A percentile compares a stretch with the other conserved stretches of the same genome.
Conservation (phyloP, 2,329 filamentous ascomycete species). For the Arachnomyces sp. region DNA sequence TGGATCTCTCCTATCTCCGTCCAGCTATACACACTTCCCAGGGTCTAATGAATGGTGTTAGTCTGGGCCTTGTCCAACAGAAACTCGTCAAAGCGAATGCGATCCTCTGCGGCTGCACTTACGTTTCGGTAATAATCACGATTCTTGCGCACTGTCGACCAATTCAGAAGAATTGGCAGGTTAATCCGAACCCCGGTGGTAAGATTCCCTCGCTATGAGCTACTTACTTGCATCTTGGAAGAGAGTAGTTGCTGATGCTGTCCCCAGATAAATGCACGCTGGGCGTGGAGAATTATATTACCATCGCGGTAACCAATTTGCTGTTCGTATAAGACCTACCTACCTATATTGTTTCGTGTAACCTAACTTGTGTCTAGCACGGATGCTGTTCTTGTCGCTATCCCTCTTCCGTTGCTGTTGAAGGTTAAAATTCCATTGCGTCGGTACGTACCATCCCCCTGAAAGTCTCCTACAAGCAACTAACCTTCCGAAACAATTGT, state of each 20-base stretch:
- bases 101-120: slow-evolving; percentile 21
- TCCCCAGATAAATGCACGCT: slow-evolving; percentile 26
- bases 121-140: slow-evolving; percentile 24
- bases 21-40: too few relatives aligned
- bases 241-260: background rate
- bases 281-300: slow-evolving; percentile 29
- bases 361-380: slow-evolving; percentile 21
- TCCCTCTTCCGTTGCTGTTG: slow-evolving; percentile 36
- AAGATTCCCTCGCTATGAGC: slow-evolving; percentile 6
- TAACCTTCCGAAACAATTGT: background rate
- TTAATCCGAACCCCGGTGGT: slow-evolving; percentile 35
- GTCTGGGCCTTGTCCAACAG: slow-evolving; percentile 30
- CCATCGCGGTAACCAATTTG: slow-evolving; percentile 31
- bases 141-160: slow-evolving; percentile 33
- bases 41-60: slow-evolving; percentile 6
- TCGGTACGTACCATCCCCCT: slow-evolving; percentile 13
- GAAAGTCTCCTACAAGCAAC: background rate
- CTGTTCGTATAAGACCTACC: slow-evolving; percentile 15
- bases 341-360: too few relatives aligned
- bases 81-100: slow-evolving; percentile 30
- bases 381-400: slow-evolving; percentile 31
- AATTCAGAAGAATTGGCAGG: slow-evolving; percentile 33
- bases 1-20: too few relatives aligned
- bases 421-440: slow-evolving; percentile 30
- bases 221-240: too few relatives aligned